Base-by-base conservation (phyloP, 2,329 filamentous ascomycete species). In the Rutstroemia sp. region DNA sequence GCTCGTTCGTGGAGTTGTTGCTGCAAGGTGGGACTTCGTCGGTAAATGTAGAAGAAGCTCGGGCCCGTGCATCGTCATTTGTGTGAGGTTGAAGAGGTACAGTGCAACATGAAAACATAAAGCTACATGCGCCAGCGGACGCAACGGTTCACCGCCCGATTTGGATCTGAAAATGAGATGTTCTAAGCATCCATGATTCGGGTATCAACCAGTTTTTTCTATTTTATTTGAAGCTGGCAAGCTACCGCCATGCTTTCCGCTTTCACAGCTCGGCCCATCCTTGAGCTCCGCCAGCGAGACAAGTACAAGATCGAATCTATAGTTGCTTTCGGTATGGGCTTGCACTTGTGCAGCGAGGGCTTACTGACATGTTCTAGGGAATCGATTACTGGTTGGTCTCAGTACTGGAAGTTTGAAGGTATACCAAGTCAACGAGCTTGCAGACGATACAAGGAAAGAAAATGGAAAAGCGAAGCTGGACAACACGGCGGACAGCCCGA, bases 301-400 rank as follows among this genome's bases (percentile, higher is more conserved):
- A 96, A 95, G 78, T 95, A 89, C 63, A 94, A 88, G 78, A 96
- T 99, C 74, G 94, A 99, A 75, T 94, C 89, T 50, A 89, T 99
- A 64, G 80, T 97, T 48, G 89, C 92, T 60, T 89, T 96, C 73
- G 91, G 88, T 89, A 78, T 57, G 73, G 60, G 34, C 42, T 19
- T 38, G 30, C 23, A 47, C 12, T 25, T 27, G 45, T 21, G 10
- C 16, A 9, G 16, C 10, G 21, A n/a, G 55, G 7, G 47, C 30
- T 41, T 51, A 37, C 62, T 67, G 45, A 66, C 58, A 46, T 10
- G 27, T 7, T 48, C 25, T 61, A 90, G 87, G 92, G 69, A 94
- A 99, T 70, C 85, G 92, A 61, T 81, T 99, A 38, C 82, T 99
- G 54, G 91, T 96, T 57, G 94, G 94, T 56, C 79, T 99, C 61